Evolutionary conservation across 2,329 filamentous ascomycete species (phyloP).

Genomic region (Aspergillus fructus): DNA sequence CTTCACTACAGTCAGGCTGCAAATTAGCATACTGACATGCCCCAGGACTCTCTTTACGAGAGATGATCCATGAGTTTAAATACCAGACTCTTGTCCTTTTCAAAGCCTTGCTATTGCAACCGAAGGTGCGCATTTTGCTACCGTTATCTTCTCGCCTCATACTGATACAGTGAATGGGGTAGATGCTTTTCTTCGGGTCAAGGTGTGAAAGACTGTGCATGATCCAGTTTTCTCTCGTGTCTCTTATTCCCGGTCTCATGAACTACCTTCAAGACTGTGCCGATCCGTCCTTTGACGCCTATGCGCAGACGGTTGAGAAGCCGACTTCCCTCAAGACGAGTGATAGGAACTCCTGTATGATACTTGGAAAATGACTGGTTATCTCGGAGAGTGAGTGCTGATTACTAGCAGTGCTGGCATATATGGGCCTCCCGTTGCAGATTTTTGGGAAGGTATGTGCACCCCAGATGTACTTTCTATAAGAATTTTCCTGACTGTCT

Average conservation of each 20-base stretch:
- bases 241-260: constrained; percentile 88
- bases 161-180: constrained; percentile 15
- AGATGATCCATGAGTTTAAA: constrained; percentile 91
- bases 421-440: constrained; percentile 92
- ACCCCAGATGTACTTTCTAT: constrained; percentile 44
- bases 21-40: constrained; percentile 12
- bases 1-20: neutral
- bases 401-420: constrained; percentile 65
- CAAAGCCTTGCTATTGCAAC: constrained; percentile 90
- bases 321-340: constrained; percentile 87
- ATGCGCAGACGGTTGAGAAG: constrained; percentile 71
- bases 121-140: constrained; percentile 64
- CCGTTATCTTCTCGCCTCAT: neutral
- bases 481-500: constrained; percentile 36
- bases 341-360: constrained; percentile 73
- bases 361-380: neutral
- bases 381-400: constrained; percentile 18
- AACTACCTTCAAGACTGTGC: constrained; percentile 92
- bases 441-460: constrained; percentile 78
- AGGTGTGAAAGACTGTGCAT: constrained; percentile 94
- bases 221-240: constrained; percentile 96
- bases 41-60: constrained; percentile 68
- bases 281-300: constrained; percentile 84
- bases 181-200: constrained; percentile 99
- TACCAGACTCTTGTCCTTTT: constrained; percentile 92